Evolutionary conservation across 2,329 filamentous ascomycete species (phyloP), one percentile per base, ranked within the genome.

Genomic region (Whalleya microplaca): DNA sequence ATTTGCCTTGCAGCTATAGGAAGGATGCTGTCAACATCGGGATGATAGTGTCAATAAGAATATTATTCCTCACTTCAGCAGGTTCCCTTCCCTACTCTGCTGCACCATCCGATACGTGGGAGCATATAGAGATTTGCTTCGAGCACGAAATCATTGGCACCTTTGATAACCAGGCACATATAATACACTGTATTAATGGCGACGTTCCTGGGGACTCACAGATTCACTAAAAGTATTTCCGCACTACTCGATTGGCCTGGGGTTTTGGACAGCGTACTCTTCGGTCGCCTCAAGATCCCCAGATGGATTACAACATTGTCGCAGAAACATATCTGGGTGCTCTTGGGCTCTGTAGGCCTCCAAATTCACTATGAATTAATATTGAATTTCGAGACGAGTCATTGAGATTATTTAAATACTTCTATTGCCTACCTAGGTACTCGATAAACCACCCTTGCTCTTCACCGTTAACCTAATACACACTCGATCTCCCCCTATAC

Each of bases 61-160:
- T 20, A 2, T 1, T 4, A 55, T 55, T 40, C 56, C 51, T 2
- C 53, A 53, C 37, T 63, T 63, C 48, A 14, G n/a, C 21, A 41
- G 37, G 29, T 32, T 63, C 7, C 53, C 58, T 3, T n/a, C 53
- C 1, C 58, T 61, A 48, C 8, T 63, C n/a, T 58, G 61, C 9
- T 40, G n/a, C 8, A 51, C 48, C 21, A 49, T 63, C 27, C 61
- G 61, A 55, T 18, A 61, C 49, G 20, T 63, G 61, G 61, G 48
- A 56, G 21, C 20, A 52, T 20, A 46, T 58, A 5, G 20, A 23
- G 3, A 55, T 61, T 12, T 46, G n/a, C 2, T 2, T 60, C 7
- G 2, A 3, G n/a, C 48, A 53, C 9, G 10, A 7, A 18, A 1
- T 40, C 5, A 19, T 29, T 10, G 48, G 48, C 19, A 29, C 40